Percentiles rank a stretch among this genome's conserved stretches.
Conservation (phyloP, 177 flowering plant species). For the Vitis hybrid region DNA sequence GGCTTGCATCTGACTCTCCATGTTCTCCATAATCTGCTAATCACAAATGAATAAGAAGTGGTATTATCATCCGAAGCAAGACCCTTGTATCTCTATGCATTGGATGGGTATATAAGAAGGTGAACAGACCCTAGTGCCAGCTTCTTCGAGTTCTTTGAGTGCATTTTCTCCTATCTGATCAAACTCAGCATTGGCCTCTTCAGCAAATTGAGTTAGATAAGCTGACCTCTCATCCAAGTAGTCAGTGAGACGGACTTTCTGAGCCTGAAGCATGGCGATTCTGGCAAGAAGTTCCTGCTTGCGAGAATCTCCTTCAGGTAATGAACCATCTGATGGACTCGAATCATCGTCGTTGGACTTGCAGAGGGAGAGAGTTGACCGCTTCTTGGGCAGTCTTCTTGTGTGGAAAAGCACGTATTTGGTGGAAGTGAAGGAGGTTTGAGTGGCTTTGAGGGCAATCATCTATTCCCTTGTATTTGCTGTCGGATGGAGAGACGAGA, state of each 20-base stretch:
- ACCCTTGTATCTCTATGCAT: not conserved
- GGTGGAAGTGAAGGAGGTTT: slow-evolving; percentile 41
- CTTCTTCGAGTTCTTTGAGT: slow-evolving; percentile 74
- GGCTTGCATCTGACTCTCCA: slow-evolving; percentile 69
- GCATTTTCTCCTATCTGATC: slow-evolving; percentile 78
- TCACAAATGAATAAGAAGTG: slow-evolving; percentile 23
- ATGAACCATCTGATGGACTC: slow-evolving; percentile 14
- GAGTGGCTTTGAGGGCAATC: slow-evolving; percentile 55
- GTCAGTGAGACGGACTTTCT: slow-evolving; percentile 78
- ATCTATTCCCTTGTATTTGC: slow-evolving; percentile 21
- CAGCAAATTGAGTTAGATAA: slow-evolving; percentile 72
- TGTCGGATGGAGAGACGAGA: no score
- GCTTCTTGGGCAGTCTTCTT: slow-evolving; percentile 24
- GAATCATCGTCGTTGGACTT: slow-evolving; percentile 43
- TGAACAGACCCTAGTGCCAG: slow-evolving; percentile 56
- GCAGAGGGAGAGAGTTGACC: slow-evolving; percentile 33
- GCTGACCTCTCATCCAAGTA: slow-evolving; percentile 72
- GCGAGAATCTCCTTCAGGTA: slow-evolving; percentile 63
- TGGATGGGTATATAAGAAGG: slow-evolving; percentile 5
- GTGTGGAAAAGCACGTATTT: slow-evolving; percentile 20
- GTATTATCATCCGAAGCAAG: slow-evolving; percentile 10
- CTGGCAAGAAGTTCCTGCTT: slow-evolving; percentile 79
- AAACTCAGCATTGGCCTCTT: slow-evolving; percentile 81
- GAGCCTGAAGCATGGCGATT: slow-evolving; percentile 79
- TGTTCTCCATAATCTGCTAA: slow-evolving; percentile 75